Percentiles rank a stretch among this genome's conserved stretches.
Evolutionary conservation across 257 asterid species (phyloP).

Genomic region (Coffea canephora): DNA sequence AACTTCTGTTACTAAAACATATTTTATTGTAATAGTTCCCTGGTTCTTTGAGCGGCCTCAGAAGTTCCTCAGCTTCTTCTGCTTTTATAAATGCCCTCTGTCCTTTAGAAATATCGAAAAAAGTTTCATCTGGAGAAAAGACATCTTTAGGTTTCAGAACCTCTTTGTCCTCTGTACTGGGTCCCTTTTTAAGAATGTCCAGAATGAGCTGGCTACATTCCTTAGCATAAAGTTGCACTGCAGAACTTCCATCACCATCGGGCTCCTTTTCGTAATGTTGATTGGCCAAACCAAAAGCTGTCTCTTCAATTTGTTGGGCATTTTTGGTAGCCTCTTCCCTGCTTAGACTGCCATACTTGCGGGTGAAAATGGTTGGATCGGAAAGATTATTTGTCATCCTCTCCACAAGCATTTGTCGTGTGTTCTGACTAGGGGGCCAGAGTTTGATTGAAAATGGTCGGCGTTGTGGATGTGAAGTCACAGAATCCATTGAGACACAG

Average conservation of each 20-base stretch:
- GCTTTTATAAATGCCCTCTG: slow-evolving; percentile 78
- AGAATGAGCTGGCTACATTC: slow-evolving; percentile 87
- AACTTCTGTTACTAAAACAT: slow-evolving; percentile 95
- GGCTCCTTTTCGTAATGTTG: slow-evolving; percentile 72
- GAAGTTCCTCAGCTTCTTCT: slow-evolving; percentile 71
- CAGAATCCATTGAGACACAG: slow-evolving; percentile 54
- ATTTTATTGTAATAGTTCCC: slow-evolving; percentile 70
- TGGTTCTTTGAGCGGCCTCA: slow-evolving; percentile 65
- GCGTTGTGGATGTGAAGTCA: slow-evolving; percentile 49
- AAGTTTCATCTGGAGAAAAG: slow-evolving; percentile 29
- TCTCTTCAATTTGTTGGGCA: slow-evolving; percentile 71
- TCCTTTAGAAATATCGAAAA: slow-evolving; percentile 87
- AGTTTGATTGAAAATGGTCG: slow-evolving; percentile 70
- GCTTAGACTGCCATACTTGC: slow-evolving; percentile 70
- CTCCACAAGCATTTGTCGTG: slow-evolving; percentile 72
- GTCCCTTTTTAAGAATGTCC: slow-evolving; percentile 63
- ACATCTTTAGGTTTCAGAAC: slow-evolving; percentile 31
- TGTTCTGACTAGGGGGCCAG: slow-evolving; percentile 94
- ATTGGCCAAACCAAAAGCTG: slow-evolving; percentile 61
- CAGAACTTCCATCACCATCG: slow-evolving; percentile 95
- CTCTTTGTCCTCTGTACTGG: slow-evolving; percentile 37
- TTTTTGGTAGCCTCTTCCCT: slow-evolving; percentile 53
- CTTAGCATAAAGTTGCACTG: slow-evolving; percentile 89
- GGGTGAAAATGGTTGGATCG: slow-evolving; percentile 85
- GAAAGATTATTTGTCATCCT: slow-evolving; percentile 80